These are phyloP conservation scores for Sphagnum contortum DNA, from an alignment of 225 moss, liverwort and hornwort genomes.

Conservation along the genomic window DNA sequence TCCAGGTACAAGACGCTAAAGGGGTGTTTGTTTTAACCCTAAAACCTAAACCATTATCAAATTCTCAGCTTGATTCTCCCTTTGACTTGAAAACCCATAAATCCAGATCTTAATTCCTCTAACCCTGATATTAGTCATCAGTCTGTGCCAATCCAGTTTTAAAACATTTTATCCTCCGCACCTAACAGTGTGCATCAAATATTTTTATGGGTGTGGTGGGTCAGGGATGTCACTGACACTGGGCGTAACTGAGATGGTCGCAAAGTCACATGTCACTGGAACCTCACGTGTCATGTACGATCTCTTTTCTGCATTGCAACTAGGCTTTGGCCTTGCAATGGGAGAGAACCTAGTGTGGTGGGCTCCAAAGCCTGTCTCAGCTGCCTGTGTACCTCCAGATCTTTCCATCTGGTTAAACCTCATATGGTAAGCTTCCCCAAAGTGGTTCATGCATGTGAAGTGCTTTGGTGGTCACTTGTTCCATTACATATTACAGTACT, in stretches of 20 bases:
- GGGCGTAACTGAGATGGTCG: conserved; percentile 63
- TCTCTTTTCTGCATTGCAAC: conserved; percentile 55
- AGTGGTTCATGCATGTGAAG: too few species aligned
- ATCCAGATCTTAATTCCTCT: too few species aligned
- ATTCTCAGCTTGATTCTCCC: too few species aligned
- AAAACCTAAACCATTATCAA: too few species aligned
- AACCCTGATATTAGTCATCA: too few species aligned
- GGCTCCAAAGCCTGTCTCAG: conserved; percentile 35
- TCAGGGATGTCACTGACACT: conserved; percentile 45
- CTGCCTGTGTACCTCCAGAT: conserved; percentile 14
- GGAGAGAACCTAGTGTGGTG: conserved; percentile 52
- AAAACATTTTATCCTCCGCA: too few species aligned
- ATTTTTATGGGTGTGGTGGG: neutral
- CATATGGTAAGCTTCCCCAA: conserved; percentile 13
- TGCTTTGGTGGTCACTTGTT: too few species aligned
- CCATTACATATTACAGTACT: too few species aligned
- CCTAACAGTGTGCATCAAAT: neutral
- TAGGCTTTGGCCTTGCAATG: conserved; percentile 61
- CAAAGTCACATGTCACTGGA: conserved; percentile 57
- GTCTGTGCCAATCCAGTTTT: too few species aligned
- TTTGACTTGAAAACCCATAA: too few species aligned
- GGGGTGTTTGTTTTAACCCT: too few species aligned
- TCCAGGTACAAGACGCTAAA: conserved; percentile 6
- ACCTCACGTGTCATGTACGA: conserved; percentile 60
- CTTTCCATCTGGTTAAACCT: conserved; percentile 31